Evolutionary conservation across 1,284 basidiomycete species (phyloP), one percentile per base, ranked within the genome.

Genomic region (Pseudomicrostroma phylloplanum): DNA sequence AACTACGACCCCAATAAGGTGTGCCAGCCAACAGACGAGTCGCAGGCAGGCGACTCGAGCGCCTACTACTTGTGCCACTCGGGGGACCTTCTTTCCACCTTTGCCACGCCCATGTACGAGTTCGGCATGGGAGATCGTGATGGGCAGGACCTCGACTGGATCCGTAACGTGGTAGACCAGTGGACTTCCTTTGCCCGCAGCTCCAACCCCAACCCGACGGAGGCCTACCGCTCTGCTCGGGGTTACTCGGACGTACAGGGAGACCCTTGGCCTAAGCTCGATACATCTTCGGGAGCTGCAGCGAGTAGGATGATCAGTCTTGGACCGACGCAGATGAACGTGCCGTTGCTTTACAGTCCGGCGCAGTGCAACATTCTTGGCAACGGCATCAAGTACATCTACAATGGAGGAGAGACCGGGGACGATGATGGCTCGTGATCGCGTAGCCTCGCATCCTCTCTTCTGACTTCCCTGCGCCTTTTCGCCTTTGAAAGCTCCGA

Each of bases 341-440:
- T 62, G 43, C 19, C 62, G 7, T 21, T 71, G 1, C 62, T 42
- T 11, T 66, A 69, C 46, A 64, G 60, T 9, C 54, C 42, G 19
- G 66, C 66, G 42, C 70, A 71, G 58, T 71, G 70, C 55, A 43
- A 56, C 17, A 64, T 64, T 40, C 49, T 71, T 2, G 68, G 68
- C 36, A 11, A 21, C 19, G 4, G n/a, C 17, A 42, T 61, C 59
- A 56, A 61, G 23, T 61, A 61, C 46, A 48, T 48, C 23, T n/a
- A n/a, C 17, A n/a, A 23, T 3, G 46, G 46, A 3, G 46, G 46
- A 23, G 17, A 48, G 46, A 48, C n/a, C 7, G 46, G 46, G 12
- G 46, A 36, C 30, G 30, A 36, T 36, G 30, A 36, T 36, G 30
- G 30, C 30, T 36, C 30, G n/a, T 36, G 30, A 36, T 36, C n/a